A percentile compares a stretch with the other conserved stretches of the same genome.
phyloP scores from a whole-genome alignment of 352 stramenopile species.

The Peronospora belbahrii region DNA sequence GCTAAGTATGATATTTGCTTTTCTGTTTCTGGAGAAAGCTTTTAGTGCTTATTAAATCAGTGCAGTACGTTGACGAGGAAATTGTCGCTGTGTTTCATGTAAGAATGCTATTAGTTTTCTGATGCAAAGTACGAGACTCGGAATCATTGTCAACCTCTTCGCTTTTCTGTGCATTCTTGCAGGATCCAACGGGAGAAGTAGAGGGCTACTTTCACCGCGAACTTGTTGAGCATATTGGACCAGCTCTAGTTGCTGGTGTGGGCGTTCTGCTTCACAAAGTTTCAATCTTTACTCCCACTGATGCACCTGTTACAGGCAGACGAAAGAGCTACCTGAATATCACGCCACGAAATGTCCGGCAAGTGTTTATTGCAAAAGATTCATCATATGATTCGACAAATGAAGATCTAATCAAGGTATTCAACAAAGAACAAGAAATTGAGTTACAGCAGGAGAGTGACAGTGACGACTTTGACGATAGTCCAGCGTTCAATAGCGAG shows the following conservation, averaged over 20 bases:
- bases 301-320: constrained; percentile 33
- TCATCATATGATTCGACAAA: constrained; percentile 13
- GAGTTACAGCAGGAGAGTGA: constrained; percentile 30
- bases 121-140: neutral
- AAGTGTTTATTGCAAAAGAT: constrained; percentile 38
- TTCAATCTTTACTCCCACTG: constrained; percentile 53
- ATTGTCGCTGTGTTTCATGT: constrained; percentile 73
- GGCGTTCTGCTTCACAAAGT: constrained; percentile 63
- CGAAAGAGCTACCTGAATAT: constrained; percentile 70
- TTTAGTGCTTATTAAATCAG: constrained; percentile 69
- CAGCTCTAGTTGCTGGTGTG: constrained; percentile 39
- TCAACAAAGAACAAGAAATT: constrained; percentile 43
- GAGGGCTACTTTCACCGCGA: constrained; percentile 79
- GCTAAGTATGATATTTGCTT: neutral
- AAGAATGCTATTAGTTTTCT: neutral
- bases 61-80: constrained; percentile 77
- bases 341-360: constrained; percentile 50
- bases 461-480: constrained; percentile 25
- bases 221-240: constrained; percentile 61
- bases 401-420: constrained; percentile 35
- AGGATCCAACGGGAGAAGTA: constrained; percentile 73
- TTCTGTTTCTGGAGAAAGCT: constrained; percentile 25
- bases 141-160: neutral
- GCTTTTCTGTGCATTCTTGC: neutral
- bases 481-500: constrained; percentile 16